Evolutionary conservation across 805 yeast genomes (phyloP).

Genomic region (Torulaspora quercuum): DNA sequence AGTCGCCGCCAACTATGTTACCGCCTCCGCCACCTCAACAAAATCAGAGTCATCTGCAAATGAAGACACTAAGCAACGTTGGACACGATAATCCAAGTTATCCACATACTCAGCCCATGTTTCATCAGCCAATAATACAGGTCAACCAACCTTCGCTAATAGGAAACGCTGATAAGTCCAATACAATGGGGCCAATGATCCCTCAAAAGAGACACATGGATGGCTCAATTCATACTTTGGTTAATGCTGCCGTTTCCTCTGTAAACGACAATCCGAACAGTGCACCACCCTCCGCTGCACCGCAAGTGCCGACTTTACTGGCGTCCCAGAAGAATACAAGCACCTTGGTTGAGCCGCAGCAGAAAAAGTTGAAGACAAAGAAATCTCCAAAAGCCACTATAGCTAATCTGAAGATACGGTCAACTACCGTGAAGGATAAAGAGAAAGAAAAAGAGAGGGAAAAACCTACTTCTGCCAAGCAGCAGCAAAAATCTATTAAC

Average conservation of each 20-base stretch:
- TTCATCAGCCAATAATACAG: constrained; percentile 11
- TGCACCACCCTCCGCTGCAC: constrained; percentile 1
- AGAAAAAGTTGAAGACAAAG: constrained; percentile 19
- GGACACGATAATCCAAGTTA: constrained; percentile 4
- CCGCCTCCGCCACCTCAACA: constrained; percentile 11
- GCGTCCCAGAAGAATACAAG: constrained; percentile 9
- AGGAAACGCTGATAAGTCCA: constrained; percentile 4
- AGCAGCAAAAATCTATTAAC: constrained; percentile 1
- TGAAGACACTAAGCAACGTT: constrained; percentile 3
- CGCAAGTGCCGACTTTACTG: constrained; percentile 11
- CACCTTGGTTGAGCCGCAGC: constrained; percentile 18
- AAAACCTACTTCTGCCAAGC: not conserved
- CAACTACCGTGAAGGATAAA: constrained; percentile 14
- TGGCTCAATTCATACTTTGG: constrained; percentile 31
- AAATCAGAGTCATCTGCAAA: constrained; percentile 8
- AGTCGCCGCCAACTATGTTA: constrained; percentile 11
- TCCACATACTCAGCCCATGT: constrained; percentile 8
- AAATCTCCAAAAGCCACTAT: constrained; percentile 14
- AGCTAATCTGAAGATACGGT: constrained; percentile 12
- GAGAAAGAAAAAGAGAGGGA: constrained; percentile 9
- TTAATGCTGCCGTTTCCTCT: constrained; percentile 29
- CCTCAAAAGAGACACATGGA: constrained; percentile 34
- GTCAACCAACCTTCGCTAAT: constrained; percentile 10
- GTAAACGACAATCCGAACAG: constrained; percentile 3
- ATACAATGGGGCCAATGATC: constrained; percentile 11